Base-by-base conservation (phyloP, 441 rosid genomes). In the Syzygium malaccense region DNA sequence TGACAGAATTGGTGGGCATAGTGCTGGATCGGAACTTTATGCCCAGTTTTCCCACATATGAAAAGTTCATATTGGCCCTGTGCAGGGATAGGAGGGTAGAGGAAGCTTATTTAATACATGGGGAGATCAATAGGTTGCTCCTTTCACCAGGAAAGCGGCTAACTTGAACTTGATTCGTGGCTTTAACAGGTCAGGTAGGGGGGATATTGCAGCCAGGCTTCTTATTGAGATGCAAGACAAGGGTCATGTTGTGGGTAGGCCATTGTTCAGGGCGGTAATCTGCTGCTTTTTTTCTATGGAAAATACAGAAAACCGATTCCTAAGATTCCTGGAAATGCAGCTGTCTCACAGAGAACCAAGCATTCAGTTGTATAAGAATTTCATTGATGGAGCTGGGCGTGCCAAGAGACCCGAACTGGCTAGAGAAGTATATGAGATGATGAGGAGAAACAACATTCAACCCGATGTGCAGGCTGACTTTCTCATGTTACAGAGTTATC, bases 181-280 rank as follows among this genome's bases (percentile, higher is more conserved):
- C 88, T 92, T 96, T 89, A 88, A 32, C 87, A 90, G 90, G 90
- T 89, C 90, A 54, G 91, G 92, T 88, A 94, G 92, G 92, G 94
- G 92, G 64, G 96, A 96, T 91, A 88, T 93, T 89, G 96, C 97
- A 71, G 93, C 94, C 56, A 91, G 90, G 89, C 96, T 98, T 89
- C 94, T 98, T 62, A 86, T 93, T 85, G 95, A 94, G 89, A 96
- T 97, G 99, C 98, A 94, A 90, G 93, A n/a, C n/a, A n/a, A n/a
- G n/a, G n/a, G n/a, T n/a, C 92, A 93, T 89, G 85, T 19, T 28
- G 94, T 96, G 37, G 62, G 58, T 64, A 86, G 88, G 54, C 37
- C 25, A 64, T 86, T 93, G 87, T 93, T 90, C 89, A 95, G 96
- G 90, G 86, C 91, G 66, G 98, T 98, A 64, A 93, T 95, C 58